These are phyloP conservation scores for Blastomyces percursus DNA, from an alignment of 2,329 filamentous ascomycete genomes.

Conservation along the genomic window DNA sequence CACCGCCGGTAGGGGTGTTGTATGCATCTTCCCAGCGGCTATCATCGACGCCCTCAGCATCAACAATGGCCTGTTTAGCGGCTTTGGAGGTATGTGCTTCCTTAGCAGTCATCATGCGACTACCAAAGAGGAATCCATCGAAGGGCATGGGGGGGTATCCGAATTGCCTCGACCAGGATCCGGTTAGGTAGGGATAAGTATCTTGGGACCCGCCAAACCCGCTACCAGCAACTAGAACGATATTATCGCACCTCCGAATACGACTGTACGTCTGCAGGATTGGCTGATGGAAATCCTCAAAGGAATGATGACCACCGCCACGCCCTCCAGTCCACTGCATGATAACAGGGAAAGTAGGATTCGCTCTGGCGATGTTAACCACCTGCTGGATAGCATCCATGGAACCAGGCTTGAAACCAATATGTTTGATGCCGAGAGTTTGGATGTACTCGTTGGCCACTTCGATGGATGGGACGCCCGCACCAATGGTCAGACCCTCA, in stretches of 20 bases:
- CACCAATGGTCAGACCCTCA: constrained; percentile 83
- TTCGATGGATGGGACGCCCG: constrained; percentile 86
- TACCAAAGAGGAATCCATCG: constrained; percentile 82
- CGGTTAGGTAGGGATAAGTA: constrained; percentile 85
- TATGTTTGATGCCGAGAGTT: constrained; percentile 85
- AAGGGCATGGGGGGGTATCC: constrained; percentile 91
- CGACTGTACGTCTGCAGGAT: constrained; percentile 84
- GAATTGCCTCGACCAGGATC: constrained; percentile 74
- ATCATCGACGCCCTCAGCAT: constrained; percentile 73
- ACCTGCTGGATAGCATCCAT: constrained; percentile 78
- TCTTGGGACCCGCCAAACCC: constrained; percentile 85
- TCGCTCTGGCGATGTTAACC: constrained; percentile 88
- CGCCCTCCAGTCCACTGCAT: constrained; percentile 92
- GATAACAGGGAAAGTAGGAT: constrained; percentile 83
- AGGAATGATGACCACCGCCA: constrained; percentile 89
- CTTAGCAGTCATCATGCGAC: constrained; percentile 89
- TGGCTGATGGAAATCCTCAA: constrained; percentile 88
- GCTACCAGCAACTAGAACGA: constrained; percentile 80
- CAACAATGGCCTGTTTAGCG: constrained; percentile 82
- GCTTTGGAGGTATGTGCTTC: constrained; percentile 79
- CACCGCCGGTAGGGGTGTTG: constrained; percentile 78
- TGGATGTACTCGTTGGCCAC: constrained; percentile 89
- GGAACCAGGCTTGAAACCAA: constrained; percentile 87
- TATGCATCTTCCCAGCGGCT: constrained; percentile 85
- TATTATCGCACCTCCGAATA: constrained; percentile 73